Evolutionary conservation across 2,329 filamentous ascomycete species (phyloP).

Genomic region (Colletotrichum sp.): DNA sequence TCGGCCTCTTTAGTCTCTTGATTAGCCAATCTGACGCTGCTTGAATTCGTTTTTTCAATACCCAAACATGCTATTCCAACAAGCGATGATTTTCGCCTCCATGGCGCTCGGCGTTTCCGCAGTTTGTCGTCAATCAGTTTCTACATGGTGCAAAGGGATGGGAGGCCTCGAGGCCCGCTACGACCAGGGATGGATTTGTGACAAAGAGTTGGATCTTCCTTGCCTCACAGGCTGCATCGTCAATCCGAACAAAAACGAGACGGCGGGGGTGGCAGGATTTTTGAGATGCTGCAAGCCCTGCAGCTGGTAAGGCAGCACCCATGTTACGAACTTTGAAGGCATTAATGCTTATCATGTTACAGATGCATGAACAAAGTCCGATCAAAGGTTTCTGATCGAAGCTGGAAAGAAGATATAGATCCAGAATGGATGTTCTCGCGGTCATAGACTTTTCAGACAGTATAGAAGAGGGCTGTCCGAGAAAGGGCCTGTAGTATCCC

Average conservation of each 20-base stretch:
- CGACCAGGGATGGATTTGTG: neutral
- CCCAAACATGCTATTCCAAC: neutral
- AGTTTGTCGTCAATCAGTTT: neutral
- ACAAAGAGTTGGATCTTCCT: neutral
- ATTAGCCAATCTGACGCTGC: neutral
- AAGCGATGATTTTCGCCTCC: rapidly evolving
- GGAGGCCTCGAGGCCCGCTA: rapidly evolving
- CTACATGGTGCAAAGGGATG: neutral
- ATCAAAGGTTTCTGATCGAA: neutral
- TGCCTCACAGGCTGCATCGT: neutral
- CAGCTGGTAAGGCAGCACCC: rapidly evolving
- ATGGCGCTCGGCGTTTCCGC: neutral
- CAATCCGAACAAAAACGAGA: neutral
- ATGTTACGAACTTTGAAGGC: neutral
- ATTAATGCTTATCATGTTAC: neutral
- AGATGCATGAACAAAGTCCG: neutral
- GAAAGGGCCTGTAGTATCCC: neutral
- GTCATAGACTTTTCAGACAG: neutral
- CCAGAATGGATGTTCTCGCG: neutral
- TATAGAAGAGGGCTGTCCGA: neutral
- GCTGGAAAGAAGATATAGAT: neutral
- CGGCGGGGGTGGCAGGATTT: neutral
- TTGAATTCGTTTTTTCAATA: neutral
- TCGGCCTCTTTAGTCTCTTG: neutral
- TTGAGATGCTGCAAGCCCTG: neutral